Base-by-base conservation (phyloP, 2,329 filamentous ascomycete species). In the Fusarium penzigii region DNA sequence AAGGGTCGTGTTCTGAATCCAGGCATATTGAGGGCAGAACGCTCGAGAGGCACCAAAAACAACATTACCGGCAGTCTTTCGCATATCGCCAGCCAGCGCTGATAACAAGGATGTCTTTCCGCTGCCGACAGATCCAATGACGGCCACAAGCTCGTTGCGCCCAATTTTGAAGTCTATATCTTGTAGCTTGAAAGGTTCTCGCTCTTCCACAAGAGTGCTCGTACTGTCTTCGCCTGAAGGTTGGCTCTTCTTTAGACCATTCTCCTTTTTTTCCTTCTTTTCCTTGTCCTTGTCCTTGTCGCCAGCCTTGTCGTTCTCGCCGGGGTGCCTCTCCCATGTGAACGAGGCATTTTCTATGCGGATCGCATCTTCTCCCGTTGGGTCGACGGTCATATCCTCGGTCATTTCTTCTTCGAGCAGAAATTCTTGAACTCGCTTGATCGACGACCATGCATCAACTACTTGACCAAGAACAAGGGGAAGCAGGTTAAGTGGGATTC, bases 11-110 rank as follows among this genome's bases (percentile, higher is more conserved):
- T 97, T 97, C 68, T 97, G 93, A 44, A 99, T 96, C 94, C 94
- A 99, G 0, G 94, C 90, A 66, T 96, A 96, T 68, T 99, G 93
- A 0, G 93, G 93, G 60, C 94, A 97, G 65, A 96, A 97, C 0
- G 93, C 90, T 56, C 92, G 81, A 3, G 85, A 87, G 0, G 90
- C 90, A 39, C 92, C 90, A 61, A 94, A 81, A 0, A 84, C 81
- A 6, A 95, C 81, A 38, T 87, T 80, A 11, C 92, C 92, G 4
- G 74, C 75, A 0, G 89, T 95, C 69, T 87, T 88, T 42, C 92
- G 85, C 93, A 97, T 97, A 58, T 97, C 93, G 20, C 94, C 93
- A 1, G 92, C 93, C 42, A 99, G 75, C 1, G 93, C 92, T 34
- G 91, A 89, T 3, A 99, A 82, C 2, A 99, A 75, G 0, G 92